These are phyloP conservation scores for Graphiopsis chlorocephala DNA, from an alignment of 2,329 filamentous ascomycete species.

Conservation along the genomic window DNA sequence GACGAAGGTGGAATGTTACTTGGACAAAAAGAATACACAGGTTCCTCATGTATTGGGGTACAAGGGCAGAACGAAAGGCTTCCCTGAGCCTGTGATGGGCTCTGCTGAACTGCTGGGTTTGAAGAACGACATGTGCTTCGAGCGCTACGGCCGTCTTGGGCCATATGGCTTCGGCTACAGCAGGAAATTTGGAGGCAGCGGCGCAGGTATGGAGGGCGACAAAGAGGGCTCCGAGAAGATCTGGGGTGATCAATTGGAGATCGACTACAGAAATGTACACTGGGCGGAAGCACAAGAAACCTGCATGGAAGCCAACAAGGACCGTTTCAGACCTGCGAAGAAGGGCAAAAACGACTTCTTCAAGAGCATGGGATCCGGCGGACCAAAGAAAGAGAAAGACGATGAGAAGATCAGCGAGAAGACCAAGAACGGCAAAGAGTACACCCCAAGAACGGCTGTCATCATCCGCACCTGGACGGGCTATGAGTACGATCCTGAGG, in stretches of 20 bases:
- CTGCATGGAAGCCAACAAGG: conserved; percentile 69
- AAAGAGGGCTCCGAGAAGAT: conserved; percentile 75
- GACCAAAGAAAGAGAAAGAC: conserved; percentile 26
- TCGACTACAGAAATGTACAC: conserved; percentile 73
- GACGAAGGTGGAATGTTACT: conserved; percentile 70
- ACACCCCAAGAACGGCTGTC: conserved; percentile 64
- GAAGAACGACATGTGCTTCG: conserved; percentile 85
- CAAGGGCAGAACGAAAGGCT: conserved; percentile 74
- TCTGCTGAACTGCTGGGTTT: conserved; percentile 79
- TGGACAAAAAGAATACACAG: conserved; percentile 64
- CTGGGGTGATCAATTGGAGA: conserved; percentile 67
- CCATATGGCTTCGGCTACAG: conserved; percentile 91
- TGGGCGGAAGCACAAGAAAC: conserved; percentile 77
- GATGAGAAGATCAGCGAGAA: conserved; percentile 22
- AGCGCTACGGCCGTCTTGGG: conserved; percentile 81
- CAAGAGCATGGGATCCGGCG: conserved; percentile 38
- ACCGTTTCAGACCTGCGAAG: conserved; percentile 57
- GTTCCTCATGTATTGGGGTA: conserved; percentile 72
- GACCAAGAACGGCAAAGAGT: conserved; percentile 17
- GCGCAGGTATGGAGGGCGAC: conserved; percentile 82
- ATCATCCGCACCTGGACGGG: conserved; percentile 81
- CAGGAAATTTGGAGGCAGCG: conserved; percentile 71
- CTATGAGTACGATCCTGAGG: conserved; percentile 74
- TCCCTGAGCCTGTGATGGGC: conserved; percentile 81
- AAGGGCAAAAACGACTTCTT: conserved; percentile 39